phyloP scores from a whole-genome alignment of 176 grass and related monocot species.

The Miscanthus lutarioriparius region DNA sequence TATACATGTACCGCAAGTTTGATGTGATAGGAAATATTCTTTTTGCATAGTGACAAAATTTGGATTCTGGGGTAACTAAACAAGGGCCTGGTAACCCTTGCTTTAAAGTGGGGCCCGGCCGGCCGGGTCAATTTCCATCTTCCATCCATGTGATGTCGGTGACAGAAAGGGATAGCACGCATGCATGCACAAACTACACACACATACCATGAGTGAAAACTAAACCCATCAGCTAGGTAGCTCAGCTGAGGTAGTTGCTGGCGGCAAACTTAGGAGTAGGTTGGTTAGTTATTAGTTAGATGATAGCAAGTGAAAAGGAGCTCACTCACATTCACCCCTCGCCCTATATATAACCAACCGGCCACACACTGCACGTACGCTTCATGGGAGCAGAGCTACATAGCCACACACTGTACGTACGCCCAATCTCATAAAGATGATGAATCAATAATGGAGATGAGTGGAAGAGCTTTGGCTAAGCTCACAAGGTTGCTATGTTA shows the following conservation, averaged over 20 bases:
- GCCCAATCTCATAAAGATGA: too few relatives aligned
- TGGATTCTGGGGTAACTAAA: too few relatives aligned
- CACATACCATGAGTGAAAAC: constrained; percentile 6
- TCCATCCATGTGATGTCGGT: constrained; percentile 42
- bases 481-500: too few relatives aligned
- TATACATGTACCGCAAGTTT: too few relatives aligned
- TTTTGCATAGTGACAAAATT: too few relatives aligned
- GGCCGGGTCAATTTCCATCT: constrained; percentile 6
- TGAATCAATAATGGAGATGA: too few relatives aligned
- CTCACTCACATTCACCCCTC: constrained; percentile 38
- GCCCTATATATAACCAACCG: constrained; percentile 25
- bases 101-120: constrained; percentile 19
- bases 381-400: neutral
- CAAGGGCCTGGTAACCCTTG: too few relatives aligned
- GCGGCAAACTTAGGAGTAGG: neutral
- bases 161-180: constrained; percentile 44
- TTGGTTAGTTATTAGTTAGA: neutral
- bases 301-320: constrained; percentile 68
- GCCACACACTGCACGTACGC: neutral
- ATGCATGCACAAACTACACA: neutral
- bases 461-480: too few relatives aligned
- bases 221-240: neutral
- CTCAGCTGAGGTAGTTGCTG: constrained; percentile 13
- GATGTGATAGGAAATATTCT: too few relatives aligned
- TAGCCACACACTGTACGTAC: too few relatives aligned